phyloP scores from a whole-genome alignment of 2,329 filamentous ascomycete genomes.

The Xenoacremonium recifei region DNA sequence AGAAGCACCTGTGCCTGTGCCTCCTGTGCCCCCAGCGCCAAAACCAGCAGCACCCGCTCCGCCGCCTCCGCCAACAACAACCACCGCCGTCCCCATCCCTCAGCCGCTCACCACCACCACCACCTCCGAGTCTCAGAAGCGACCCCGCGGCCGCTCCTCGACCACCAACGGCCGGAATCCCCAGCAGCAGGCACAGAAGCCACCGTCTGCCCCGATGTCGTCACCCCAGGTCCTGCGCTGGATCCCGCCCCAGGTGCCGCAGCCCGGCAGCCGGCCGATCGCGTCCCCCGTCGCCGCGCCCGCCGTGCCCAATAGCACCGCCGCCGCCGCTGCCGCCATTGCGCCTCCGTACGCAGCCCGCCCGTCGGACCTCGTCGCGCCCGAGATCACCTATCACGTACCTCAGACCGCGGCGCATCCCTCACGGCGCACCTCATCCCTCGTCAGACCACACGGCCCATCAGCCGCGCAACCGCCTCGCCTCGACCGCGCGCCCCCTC shows the following conservation, averaged over 20 bases:
- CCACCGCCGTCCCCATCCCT: not conserved
- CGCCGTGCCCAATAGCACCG: not conserved
- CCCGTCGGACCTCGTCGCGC: constrained; percentile 35
- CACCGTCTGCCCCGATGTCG: constrained; percentile 6
- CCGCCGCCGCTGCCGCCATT: constrained; percentile 22
- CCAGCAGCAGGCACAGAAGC: constrained; percentile 9
- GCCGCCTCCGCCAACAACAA: constrained; percentile 8
- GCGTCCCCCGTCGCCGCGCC: too few species aligned
- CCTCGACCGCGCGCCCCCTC: constrained; percentile 25
- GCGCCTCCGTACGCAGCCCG: constrained; percentile 16
- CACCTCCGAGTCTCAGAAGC: constrained; percentile 18
- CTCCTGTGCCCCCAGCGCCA: constrained; percentile 8
- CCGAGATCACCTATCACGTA: constrained; percentile 41
- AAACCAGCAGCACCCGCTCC: constrained; percentile 9
- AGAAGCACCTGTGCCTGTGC: constrained; percentile 11
- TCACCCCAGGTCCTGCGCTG: constrained; percentile 22
- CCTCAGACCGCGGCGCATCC: constrained; percentile 30
- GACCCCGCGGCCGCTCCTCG: constrained; percentile 16
- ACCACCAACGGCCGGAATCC: constrained; percentile 5
- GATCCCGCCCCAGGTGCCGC: constrained; percentile 21
- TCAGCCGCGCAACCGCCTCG: constrained; percentile 30
- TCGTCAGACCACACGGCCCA: constrained; percentile 34
- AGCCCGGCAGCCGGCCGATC: constrained; percentile 12
- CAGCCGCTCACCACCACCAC: constrained; percentile 8
- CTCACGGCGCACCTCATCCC: constrained; percentile 25